Evolutionary conservation across 2,329 filamentous ascomycete species (phyloP).

Genomic region (Amauroascus niger): DNA sequence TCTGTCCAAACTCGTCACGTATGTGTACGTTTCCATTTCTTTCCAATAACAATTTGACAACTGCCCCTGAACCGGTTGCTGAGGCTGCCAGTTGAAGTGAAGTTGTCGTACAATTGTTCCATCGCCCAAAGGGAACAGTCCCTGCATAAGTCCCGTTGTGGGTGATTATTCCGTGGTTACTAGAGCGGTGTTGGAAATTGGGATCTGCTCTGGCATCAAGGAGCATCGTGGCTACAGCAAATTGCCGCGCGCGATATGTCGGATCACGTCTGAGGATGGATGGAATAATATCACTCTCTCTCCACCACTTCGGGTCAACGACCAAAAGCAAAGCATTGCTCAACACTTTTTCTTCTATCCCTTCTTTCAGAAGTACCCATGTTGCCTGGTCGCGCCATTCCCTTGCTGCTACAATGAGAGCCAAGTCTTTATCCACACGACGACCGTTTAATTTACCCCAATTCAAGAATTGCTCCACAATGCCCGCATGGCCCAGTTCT

Average conservation of each 20-base stretch:
- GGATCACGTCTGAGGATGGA: background rate
- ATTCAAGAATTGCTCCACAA: background rate
- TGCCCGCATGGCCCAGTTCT: background rate
- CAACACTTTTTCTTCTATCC: background rate
- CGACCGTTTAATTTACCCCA: background rate
- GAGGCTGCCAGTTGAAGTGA: conserved; percentile 3
- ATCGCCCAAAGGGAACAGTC: background rate
- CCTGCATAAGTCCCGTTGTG: background rate
- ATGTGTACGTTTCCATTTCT: background rate
- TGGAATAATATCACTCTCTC: background rate
- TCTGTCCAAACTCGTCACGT: background rate
- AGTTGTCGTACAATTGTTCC: background rate
- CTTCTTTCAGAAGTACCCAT: background rate
- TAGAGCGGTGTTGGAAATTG: background rate
- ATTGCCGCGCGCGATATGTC: background rate
- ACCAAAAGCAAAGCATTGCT: background rate
- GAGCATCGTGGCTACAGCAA: background rate
- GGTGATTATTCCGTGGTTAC: background rate
- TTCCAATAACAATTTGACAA: conserved; percentile 4
- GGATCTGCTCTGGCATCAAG: conserved; percentile 2
- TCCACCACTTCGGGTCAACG: background rate
- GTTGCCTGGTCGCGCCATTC: background rate
- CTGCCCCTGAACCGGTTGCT: background rate
- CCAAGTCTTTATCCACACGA: background rate
- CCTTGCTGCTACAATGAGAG: background rate